Percentiles rank a stretch among this genome's conserved stretches.
These are phyloP conservation scores for Osmanthus fragrans DNA, from an alignment of 257 asterid genomes.

Conservation along the genomic window DNA sequence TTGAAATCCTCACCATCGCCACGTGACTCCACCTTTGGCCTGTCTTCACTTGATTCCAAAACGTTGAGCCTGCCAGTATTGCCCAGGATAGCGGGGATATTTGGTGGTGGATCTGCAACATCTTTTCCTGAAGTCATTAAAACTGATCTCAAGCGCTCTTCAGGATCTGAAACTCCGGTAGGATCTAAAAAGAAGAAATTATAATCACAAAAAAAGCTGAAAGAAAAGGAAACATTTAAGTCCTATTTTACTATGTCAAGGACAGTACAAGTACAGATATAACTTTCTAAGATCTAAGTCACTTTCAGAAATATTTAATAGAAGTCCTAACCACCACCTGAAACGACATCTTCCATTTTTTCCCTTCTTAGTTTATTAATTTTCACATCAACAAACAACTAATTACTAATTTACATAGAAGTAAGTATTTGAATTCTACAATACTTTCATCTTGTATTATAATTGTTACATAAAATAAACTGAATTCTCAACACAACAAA, in stretches of 20 bases:
- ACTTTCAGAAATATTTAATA: constrained; percentile 6
- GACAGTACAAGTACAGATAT: background rate
- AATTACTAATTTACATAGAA: background rate
- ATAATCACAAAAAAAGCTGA: constrained; percentile 26
- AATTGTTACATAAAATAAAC: background rate
- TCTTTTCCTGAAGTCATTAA: constrained; percentile 32
- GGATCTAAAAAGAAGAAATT: constrained; percentile 45
- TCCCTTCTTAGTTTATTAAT: background rate
- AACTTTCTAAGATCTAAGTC: background rate
- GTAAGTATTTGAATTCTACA: background rate
- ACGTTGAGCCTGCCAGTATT: constrained; percentile 29
- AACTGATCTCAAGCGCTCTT: constrained; percentile 35
- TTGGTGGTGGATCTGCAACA: constrained; percentile 30
- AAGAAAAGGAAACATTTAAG: constrained; percentile 15
- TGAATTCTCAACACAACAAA: background rate
- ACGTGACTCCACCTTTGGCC: constrained; percentile 33
- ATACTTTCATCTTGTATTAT: background rate
- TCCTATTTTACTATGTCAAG: background rate
- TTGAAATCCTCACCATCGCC: constrained; percentile 47
- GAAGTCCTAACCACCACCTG: background rate
- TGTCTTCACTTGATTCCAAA: constrained; percentile 25
- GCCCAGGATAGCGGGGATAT: constrained; percentile 16
- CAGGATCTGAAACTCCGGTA: constrained; percentile 43
- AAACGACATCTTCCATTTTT: background rate
- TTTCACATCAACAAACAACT: background rate